phyloP scores from a whole-genome alignment of 1,284 basidiomycete species.

The Macrocybe sp. region DNA sequence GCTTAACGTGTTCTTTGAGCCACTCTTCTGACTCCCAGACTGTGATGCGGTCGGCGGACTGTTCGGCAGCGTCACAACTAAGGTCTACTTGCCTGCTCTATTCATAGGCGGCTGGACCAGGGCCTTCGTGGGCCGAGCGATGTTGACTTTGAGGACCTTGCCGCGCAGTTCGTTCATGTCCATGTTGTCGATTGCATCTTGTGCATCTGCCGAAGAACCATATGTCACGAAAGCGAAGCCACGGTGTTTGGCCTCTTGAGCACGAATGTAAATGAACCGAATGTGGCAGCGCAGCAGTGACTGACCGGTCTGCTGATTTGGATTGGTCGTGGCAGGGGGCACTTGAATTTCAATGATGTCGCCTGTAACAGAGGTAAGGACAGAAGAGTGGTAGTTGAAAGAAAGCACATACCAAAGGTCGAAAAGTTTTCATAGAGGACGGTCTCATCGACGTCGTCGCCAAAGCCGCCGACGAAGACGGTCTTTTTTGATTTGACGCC shows the following conservation, averaged over 20 bases:
- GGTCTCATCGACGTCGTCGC: constrained; percentile 70
- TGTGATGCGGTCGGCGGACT: constrained; percentile 21
- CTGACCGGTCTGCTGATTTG: constrained; percentile 47
- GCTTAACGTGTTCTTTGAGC: constrained; percentile 69
- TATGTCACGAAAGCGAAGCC: constrained; percentile 82
- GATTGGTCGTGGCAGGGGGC: constrained; percentile 62
- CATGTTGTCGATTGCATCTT: constrained; percentile 88
- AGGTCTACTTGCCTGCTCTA: constrained; percentile 56
- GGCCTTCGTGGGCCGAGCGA: constrained; percentile 70
- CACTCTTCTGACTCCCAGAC: constrained; percentile 88
- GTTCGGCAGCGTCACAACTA: background rate
- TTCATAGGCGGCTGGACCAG: constrained; percentile 61
- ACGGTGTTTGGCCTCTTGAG: constrained; percentile 66
- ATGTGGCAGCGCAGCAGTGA: constrained; percentile 5
- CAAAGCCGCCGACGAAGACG: constrained; percentile 72
- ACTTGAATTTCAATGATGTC: constrained; percentile 80
- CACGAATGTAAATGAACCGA: constrained; percentile 10
- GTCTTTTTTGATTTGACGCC: constrained; percentile 79
- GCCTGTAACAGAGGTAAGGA: constrained; percentile 37
- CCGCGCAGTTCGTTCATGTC: constrained; percentile 77
- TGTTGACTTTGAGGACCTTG: constrained; percentile 71
- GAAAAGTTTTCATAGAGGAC: constrained; percentile 66
- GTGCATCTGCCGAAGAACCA: constrained; percentile 69
- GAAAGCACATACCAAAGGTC: constrained; percentile 58
- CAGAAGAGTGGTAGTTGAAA: constrained; percentile 2